Base-by-base conservation (phyloP, 345 rosid genomes). In the Draba incana region DNA sequence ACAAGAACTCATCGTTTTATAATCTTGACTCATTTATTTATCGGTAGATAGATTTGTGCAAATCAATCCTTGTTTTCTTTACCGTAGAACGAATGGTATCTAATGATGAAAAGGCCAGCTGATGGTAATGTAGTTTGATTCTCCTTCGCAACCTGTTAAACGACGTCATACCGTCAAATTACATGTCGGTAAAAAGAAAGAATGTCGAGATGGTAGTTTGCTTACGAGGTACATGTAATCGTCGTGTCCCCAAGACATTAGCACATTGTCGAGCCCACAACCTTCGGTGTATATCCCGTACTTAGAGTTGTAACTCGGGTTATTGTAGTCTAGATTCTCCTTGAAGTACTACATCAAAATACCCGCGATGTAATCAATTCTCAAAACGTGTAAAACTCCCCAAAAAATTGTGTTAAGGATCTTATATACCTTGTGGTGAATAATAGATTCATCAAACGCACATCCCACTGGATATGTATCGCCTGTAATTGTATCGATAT, bases 381-480 rank as follows among this genome's bases (percentile, higher is more conserved):
- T 30, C 10, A 56, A 0, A 25, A 54, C 4, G 43, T 23, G n/a
- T 9, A 1, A 47, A 28, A 20, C 31, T 28, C 5, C 9, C 5
- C 9, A 6, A 41, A 16, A 39, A 39, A 16, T 14, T 51, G 50
- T 31, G 31, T 25, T 10, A 47, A 30, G n/a, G 2, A 44, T 51
- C 20, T 46, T 33, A 14, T 41, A 46, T 69, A 87, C 96, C 92
- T 85, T 86, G 83, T 89, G 83, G 70, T 89, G 96, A 71, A 89
- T 88, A 45, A 86, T 77, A 45, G 96, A 83, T 43, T 85, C 74
- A 20, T 90, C 93, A 49, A 88, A 92, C 5, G 86, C 89, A 62
- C 98, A 92, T 8, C 93, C 97, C 54, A 90, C 87, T 0, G 98
- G 97, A 71, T 37, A 90, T 0, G 92, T 92, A 74, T 93, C 96